Conservation (phyloP, 2,329 filamentous ascomycete genomes). For the Cladosporium sp. region DNA sequence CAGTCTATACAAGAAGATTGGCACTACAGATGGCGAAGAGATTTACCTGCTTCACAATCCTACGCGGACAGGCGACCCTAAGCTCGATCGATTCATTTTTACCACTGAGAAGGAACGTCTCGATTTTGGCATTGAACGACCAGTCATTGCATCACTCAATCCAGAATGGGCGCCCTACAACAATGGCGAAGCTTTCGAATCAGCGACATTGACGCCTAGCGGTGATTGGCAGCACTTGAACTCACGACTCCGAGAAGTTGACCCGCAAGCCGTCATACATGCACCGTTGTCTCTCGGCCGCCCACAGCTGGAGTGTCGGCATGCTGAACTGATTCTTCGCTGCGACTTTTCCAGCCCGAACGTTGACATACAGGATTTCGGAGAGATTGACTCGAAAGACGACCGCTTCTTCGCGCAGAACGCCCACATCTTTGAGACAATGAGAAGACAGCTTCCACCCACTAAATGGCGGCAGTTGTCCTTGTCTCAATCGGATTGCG, state of each 20-base stretch:
- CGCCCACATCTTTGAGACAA: slow-evolving; percentile 31
- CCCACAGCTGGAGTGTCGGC: not conserved
- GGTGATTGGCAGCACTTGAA: not conserved
- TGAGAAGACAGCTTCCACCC: slow-evolving; percentile 28
- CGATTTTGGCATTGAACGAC: slow-evolving; percentile 50
- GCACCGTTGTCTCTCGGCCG: not conserved
- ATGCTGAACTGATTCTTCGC: slow-evolving; percentile 10
- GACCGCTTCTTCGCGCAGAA: slow-evolving; percentile 23
- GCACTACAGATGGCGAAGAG: slow-evolving; percentile 25
- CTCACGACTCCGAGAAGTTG: not conserved
- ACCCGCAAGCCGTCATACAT: not conserved
- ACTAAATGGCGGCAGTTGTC: slow-evolving; percentile 26
- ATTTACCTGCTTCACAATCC: slow-evolving; percentile 64
- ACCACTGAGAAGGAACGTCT: slow-evolving; percentile 51
- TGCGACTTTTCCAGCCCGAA: not conserved
- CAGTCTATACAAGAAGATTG: slow-evolving; percentile 54
- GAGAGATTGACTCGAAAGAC: not conserved
- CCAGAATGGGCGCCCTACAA: slow-evolving; percentile 47
- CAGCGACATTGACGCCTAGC: not conserved
- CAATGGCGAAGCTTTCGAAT: not conserved
- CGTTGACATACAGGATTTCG: not conserved
- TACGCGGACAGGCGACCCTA: slow-evolving; percentile 48
- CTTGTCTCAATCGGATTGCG: slow-evolving; percentile 17
- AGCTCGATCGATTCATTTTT: slow-evolving; percentile 60
- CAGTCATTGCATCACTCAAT: slow-evolving; percentile 50